phyloP scores from a whole-genome alignment of 345 rosid species.

The Carallia brachiata region DNA sequence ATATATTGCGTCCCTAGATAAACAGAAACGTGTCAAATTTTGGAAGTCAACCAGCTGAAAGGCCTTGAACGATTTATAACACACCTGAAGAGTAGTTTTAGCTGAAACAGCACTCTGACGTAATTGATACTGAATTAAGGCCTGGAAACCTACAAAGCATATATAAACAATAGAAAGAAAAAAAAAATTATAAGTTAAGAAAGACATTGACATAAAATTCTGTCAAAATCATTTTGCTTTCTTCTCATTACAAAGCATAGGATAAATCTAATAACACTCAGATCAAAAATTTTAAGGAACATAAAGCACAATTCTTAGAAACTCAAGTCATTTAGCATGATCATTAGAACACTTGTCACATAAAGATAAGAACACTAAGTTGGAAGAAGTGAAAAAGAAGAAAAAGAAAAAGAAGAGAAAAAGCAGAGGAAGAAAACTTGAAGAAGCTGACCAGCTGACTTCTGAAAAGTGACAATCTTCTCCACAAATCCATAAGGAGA shows the following conservation, averaged over 20 bases:
- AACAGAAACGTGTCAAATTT: neutral
- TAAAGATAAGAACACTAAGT: slow-evolving; percentile 11
- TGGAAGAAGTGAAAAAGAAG: too few relatives aligned
- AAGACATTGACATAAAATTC: slow-evolving; percentile 1
- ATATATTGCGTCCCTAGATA: slow-evolving; percentile 87
- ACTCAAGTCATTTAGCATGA: neutral
- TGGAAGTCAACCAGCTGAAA: neutral
- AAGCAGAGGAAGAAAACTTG: slow-evolving; percentile 13
- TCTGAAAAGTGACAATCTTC: slow-evolving; percentile 96
- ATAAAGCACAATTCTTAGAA: slow-evolving; percentile 8
- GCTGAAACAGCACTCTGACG: slow-evolving; percentile 81
- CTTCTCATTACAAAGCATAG: neutral
- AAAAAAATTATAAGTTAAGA: neutral
- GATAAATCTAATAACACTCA: slow-evolving; percentile 4
- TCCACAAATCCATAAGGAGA: slow-evolving; percentile 91
- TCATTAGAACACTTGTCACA: slow-evolving; percentile 1
- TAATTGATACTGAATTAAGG: slow-evolving; percentile 80
- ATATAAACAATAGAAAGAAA: slow-evolving; percentile 15
- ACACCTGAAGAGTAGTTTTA: slow-evolving; percentile 86
- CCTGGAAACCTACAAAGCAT: slow-evolving; percentile 76
- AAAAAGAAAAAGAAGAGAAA: neutral
- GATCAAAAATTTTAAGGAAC: neutral
- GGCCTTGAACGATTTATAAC: neutral
- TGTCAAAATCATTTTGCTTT: slow-evolving; percentile 1
- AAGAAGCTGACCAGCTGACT: slow-evolving; percentile 87